These are phyloP conservation scores for Phytophthora fragariae DNA, from an alignment of 352 stramenopile species.

Conservation along the genomic window DNA sequence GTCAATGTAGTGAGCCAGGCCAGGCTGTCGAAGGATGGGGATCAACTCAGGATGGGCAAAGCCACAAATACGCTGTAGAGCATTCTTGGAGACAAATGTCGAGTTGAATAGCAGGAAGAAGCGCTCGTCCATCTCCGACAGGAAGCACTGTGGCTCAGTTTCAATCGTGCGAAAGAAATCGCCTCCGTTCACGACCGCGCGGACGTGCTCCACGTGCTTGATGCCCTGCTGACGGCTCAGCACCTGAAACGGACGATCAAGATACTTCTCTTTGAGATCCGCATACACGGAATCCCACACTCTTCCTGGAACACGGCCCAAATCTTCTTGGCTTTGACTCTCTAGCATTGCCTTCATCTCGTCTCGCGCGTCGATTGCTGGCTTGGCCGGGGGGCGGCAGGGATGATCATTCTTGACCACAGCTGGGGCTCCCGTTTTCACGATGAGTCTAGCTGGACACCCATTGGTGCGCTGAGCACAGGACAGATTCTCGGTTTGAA, in stretches of 20 bases:
- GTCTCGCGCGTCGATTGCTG: not conserved
- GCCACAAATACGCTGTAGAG: not conserved
- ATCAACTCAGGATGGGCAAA: not conserved
- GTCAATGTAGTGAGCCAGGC: not conserved
- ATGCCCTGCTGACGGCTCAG: not conserved
- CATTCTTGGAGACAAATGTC: not conserved
- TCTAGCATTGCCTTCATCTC: not conserved
- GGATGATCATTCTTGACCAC: not conserved
- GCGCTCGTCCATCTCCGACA: not conserved
- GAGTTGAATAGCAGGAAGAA: not conserved
- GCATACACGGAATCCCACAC: not conserved
- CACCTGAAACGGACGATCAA: not conserved
- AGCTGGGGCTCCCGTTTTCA: not conserved
- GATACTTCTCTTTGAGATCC: not conserved
- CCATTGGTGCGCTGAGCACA: not conserved
- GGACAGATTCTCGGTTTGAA: not conserved
- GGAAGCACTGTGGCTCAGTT: not conserved
- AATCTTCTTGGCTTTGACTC: not conserved
- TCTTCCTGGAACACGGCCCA: not conserved
- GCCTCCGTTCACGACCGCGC: not conserved
- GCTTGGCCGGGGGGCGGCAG: not conserved
- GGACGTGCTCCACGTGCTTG: not conserved
- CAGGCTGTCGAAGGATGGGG: not conserved
- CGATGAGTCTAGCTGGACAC: not conserved
- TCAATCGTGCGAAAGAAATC: not conserved